Evolutionary conservation across 495 filamentous ascomycete species (phyloP).

Genomic region (Hypoxylon intermedium): DNA sequence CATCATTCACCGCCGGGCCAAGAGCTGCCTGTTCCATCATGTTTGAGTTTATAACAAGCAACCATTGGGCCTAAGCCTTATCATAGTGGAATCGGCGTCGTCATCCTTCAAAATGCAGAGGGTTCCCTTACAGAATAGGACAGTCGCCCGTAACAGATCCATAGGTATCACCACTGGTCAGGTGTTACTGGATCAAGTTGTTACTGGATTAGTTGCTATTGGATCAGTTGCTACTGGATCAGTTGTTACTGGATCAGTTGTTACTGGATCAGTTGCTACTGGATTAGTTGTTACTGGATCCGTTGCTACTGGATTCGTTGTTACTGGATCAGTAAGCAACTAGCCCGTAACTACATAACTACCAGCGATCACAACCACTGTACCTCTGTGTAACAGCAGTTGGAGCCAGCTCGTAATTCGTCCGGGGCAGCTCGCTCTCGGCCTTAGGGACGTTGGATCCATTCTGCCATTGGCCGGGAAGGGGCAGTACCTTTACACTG

Average conservation of each 20-base stretch:
- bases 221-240: neutral
- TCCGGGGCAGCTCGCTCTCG: conserved; percentile 18
- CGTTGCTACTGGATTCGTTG: neutral
- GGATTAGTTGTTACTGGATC: neutral
- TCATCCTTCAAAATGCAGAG: conserved; percentile 23
- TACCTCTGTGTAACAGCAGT: conserved; percentile 7
- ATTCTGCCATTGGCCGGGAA: conserved; percentile 35
- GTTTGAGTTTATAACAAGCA: conserved; percentile 1
- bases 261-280: neutral
- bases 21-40: conserved; percentile 17
- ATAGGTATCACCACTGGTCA: no score
- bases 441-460: conserved; percentile 25
- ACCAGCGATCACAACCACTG: neutral
- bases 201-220: neutral
- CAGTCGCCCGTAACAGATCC: conserved; percentile 2
- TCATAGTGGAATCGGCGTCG: conserved; percentile 29
- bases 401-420: conserved; percentile 1
- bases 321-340: neutral
- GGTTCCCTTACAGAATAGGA: conserved; percentile 15
- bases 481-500: conserved; percentile 35
- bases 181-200: neutral
- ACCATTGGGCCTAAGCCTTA: conserved; percentile 29
- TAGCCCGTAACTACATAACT: no score
- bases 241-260: neutral
- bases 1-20: conserved; percentile 27